Percentiles rank a stretch among this genome's conserved stretches.
These are phyloP conservation scores for Trypanosoma platydactyli DNA, from an alignment of 208 protist genomes.

Conservation along the genomic window DNA sequence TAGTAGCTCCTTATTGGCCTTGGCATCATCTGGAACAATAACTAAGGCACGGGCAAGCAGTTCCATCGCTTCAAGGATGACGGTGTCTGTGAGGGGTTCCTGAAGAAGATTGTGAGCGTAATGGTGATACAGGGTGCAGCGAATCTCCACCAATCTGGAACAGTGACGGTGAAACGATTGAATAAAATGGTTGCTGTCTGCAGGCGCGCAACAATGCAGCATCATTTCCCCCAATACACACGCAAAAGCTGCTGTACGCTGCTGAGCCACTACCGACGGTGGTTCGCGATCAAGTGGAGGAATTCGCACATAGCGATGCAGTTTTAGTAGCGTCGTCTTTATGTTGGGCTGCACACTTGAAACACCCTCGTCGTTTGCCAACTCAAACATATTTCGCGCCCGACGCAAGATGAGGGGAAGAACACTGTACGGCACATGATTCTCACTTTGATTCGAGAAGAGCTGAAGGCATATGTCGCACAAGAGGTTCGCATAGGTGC, in stretches of 20 bases:
- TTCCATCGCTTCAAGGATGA: slow-evolving; percentile 44
- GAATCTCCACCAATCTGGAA: slow-evolving; percentile 42
- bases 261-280: slow-evolving; percentile 27
- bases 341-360: slow-evolving; percentile 49
- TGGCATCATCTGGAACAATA: slow-evolving; percentile 29
- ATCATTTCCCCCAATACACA: slow-evolving; percentile 65
- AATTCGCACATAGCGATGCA: slow-evolving; percentile 55
- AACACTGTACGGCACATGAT: slow-evolving; percentile 50
- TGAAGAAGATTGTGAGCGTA: slow-evolving; percentile 56
- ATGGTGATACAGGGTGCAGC: slow-evolving; percentile 72
- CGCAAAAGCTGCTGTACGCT: slow-evolving; percentile 52
- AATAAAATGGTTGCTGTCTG: slow-evolving; percentile 50
- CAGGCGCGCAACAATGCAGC: slow-evolving; percentile 33
- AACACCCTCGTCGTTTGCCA: slow-evolving; percentile 41
- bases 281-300: slow-evolving; percentile 18
- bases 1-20: slow-evolving; percentile 42
- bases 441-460: slow-evolving; percentile 30
- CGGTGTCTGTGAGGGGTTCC: slow-evolving; percentile 40
- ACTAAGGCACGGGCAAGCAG: slow-evolving; percentile 58
- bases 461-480: slow-evolving; percentile 34
- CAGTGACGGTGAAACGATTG: slow-evolving; percentile 61
- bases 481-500: slow-evolving; percentile 32
- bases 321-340: slow-evolving; percentile 47
- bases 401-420: slow-evolving; percentile 62
- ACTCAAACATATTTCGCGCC: slow-evolving; percentile 62